Base-by-base conservation (phyloP, 257 asterid genomes). In the Hygrophila difformis region DNA sequence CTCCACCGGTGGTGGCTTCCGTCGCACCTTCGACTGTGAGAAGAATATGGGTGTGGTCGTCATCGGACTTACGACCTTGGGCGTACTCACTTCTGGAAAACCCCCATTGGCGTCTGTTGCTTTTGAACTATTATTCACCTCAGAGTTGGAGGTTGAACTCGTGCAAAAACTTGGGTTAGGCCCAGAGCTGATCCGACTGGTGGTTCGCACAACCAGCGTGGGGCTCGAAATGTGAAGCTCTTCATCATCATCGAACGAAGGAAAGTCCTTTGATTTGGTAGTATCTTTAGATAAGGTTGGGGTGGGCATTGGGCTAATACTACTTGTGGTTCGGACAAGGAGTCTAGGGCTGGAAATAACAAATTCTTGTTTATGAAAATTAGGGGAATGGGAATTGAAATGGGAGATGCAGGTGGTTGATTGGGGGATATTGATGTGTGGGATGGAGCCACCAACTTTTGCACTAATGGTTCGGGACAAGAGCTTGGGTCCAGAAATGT, bases 221-320 rank as follows among this genome's bases (percentile, higher is more conserved):
- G 75, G 75, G 31, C 50, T 60, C 12, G 78, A 70, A 52, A 67
- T 70, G 44, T 52, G 26, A 21, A 64, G 49, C 33, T 58, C 70
- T 7, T 66, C 64, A 23, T 53, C 44, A 8, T 18, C 24, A 5
- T 8, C 26, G 4, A n/a, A 41, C 18, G 42, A 12, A 2, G 37
- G 37, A 10, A 24, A 2, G 7, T 7, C 3, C 5, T 2, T 24
- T 24, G 8, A 2, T 1, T 9, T 33, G 37, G 31, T 26, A 8
- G 31, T 0, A 26, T 26, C 31, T 26, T 26, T 26, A 0, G 31
- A 26, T 8, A 26, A 5, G 13, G 9, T 9, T 8, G 39, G 39
- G 13, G 14, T 35, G 12, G 39, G 39, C 14, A 35, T 11, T n/a
- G 12, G 39, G 39, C 5, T n/a, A 12, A 35, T 12, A 4, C 12